phyloP scores from a whole-genome alignment of 2,329 filamentous ascomycete genomes.

The Penicillium sp. region DNA sequence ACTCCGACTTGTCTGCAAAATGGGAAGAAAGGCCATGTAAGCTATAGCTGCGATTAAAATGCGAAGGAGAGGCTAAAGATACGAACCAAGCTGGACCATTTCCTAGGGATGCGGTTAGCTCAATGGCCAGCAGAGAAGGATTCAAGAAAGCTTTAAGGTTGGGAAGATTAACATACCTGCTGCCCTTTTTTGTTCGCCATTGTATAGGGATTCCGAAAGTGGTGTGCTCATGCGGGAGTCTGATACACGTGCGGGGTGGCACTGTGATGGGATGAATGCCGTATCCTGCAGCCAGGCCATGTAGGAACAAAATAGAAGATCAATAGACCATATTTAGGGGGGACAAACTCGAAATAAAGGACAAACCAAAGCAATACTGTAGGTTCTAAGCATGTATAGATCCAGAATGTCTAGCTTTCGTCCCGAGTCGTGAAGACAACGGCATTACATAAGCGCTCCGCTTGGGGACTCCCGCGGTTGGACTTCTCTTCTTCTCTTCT shows the following conservation, averaged over 20 bases:
- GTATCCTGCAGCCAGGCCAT: slow-evolving; percentile 14
- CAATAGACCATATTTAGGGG: slow-evolving; percentile 1
- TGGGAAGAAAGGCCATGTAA: slow-evolving; percentile 3
- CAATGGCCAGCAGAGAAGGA: neutral
- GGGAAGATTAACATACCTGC: slow-evolving; percentile 50
- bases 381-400: neutral
- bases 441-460: slow-evolving; percentile 15
- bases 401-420: neutral
- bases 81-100: slow-evolving; percentile 99
- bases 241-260: slow-evolving; percentile 17
- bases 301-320: slow-evolving; percentile 1
- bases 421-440: neutral
- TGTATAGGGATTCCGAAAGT: slow-evolving; percentile 11
- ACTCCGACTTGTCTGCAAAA: slow-evolving; percentile 19
- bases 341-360: neutral
- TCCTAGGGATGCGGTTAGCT: slow-evolving; percentile 52
- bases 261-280: slow-evolving; percentile 8
- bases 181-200: slow-evolving; percentile 51
- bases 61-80: slow-evolving; percentile 20
- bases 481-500: slow-evolving; percentile 12
- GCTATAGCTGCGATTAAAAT: slow-evolving; percentile 28
- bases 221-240: slow-evolving; percentile 14
- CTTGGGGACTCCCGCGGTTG: slow-evolving; percentile 11
- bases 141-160: neutral
- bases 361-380: neutral